A percentile compares a stretch with the other conserved stretches of the same genome.
Evolutionary conservation across 1,284 basidiomycete species (phyloP).

Genomic region (Malassezia obtusa): DNA sequence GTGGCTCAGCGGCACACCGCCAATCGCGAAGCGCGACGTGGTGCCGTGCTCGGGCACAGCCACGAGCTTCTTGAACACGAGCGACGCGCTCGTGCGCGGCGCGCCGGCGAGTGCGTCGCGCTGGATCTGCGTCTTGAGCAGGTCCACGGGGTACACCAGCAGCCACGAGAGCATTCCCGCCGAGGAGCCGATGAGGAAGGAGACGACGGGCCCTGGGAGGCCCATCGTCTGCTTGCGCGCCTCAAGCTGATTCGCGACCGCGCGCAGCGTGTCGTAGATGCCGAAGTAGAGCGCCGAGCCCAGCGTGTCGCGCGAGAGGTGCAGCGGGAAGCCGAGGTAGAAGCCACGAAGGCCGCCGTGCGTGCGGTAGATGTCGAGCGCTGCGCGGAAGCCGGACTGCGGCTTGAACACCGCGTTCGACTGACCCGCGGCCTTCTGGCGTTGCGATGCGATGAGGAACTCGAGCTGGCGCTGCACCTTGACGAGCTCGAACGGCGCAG

Average conservation of each 20-base stretch:
- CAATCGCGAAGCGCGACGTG: neutral
- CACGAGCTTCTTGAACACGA: conserved; percentile 69
- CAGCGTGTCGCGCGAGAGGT: conserved; percentile 31
- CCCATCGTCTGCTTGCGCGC: conserved; percentile 23
- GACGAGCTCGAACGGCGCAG: conserved; percentile 74
- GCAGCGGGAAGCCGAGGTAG: conserved; percentile 43
- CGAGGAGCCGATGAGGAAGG: conserved; percentile 39
- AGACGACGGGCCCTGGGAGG: conserved; percentile 36
- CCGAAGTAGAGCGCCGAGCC: conserved; percentile 45
- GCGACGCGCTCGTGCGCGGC: conserved; percentile 56
- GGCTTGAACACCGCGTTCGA: conserved; percentile 23
- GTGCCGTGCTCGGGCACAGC: neutral
- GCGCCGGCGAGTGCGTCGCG: conserved; percentile 72
- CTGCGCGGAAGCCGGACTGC: conserved; percentile 37
- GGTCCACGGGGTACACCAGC: conserved; percentile 50
- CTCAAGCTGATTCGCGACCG: conserved; percentile 15
- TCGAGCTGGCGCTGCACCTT: conserved; percentile 79
- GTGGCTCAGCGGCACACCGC: conserved; percentile 13
- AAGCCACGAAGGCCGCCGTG: conserved; percentile 44
- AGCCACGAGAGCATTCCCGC: conserved; percentile 44
- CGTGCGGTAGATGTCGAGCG: conserved; percentile 35
- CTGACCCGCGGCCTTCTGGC: conserved; percentile 49
- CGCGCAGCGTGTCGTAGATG: conserved; percentile 41
- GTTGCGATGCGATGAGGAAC: conserved; percentile 75
- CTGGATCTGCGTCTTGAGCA: conserved; percentile 86